Conservation (phyloP, 2,329 filamentous ascomycete genomes). For the Lasiodiplodia sp. region DNA sequence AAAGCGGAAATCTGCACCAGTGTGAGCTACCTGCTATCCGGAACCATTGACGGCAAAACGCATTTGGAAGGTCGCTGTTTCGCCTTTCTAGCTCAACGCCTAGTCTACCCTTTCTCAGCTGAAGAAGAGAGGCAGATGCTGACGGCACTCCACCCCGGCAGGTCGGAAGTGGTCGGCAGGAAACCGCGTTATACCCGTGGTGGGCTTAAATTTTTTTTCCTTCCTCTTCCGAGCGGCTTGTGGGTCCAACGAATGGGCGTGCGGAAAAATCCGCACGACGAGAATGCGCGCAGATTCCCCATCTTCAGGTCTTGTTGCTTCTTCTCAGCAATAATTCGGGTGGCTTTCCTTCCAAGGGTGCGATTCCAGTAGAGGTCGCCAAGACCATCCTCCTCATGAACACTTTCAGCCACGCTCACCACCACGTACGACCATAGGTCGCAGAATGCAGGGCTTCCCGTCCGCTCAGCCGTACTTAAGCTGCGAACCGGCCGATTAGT, state of each 20-base stretch:
- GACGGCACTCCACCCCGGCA: background rate
- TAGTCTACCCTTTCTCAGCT: background rate
- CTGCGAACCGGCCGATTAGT: slow-evolving; percentile 31
- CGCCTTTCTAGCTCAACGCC: background rate
- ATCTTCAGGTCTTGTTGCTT: background rate
- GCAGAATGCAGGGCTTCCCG: slow-evolving; percentile 8
- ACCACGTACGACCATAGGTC: slow-evolving; percentile 32
- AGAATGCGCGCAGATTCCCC: background rate
- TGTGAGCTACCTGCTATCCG: background rate
- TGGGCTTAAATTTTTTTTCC: background rate
- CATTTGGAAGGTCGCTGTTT: background rate
- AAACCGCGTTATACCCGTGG: background rate
- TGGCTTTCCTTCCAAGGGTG: background rate
- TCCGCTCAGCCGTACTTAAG: slow-evolving; percentile 20
- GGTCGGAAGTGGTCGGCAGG: background rate
- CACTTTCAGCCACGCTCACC: background rate
- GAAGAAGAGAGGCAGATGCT: background rate
- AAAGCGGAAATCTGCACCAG: background rate
- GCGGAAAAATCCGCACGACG: background rate
- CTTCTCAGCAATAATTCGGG: too few species aligned
- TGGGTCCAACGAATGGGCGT: background rate
- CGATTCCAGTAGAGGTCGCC: too few species aligned
- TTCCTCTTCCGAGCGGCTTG: background rate
- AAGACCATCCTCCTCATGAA: background rate
- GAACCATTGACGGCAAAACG: background rate